A percentile compares a stretch with the other conserved stretches of the same genome.
Evolutionary conservation across 2,329 filamentous ascomycete species (phyloP).

Genomic region (Tricladium varicosporioides): DNA sequence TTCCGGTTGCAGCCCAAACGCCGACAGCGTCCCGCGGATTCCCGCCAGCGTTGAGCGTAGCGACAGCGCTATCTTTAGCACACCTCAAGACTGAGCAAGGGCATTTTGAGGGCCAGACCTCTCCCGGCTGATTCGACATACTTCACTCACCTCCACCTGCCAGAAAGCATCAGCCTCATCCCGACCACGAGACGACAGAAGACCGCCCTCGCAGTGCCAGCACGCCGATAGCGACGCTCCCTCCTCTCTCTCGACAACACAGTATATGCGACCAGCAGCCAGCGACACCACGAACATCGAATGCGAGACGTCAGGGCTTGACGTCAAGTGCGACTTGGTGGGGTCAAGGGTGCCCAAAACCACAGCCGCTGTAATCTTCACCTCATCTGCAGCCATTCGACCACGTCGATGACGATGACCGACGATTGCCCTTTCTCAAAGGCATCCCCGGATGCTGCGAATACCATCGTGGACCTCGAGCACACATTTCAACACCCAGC

Average conservation of each 20-base stretch:
- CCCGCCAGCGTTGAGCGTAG: too few relatives aligned
- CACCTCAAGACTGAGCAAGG: too few relatives aligned
- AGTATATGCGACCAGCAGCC: background rate
- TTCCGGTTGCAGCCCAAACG: background rate
- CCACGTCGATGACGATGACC: background rate
- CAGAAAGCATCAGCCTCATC: background rate
- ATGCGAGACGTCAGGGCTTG: constrained; percentile 17
- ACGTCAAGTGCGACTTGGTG: constrained; percentile 19
- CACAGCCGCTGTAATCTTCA: background rate
- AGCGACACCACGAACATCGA: background rate
- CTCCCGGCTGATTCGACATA: background rate
- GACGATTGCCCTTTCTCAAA: background rate
- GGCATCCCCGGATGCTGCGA: background rate
- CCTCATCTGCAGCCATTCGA: background rate
- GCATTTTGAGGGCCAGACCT: too few relatives aligned
- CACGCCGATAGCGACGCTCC: background rate
- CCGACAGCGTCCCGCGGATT: background rate
- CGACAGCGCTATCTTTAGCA: too few relatives aligned
- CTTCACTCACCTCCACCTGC: background rate
- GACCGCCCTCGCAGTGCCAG: background rate
- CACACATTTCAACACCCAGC: constrained; percentile 9
- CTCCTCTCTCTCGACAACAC: background rate
- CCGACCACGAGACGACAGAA: background rate
- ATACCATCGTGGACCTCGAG: constrained; percentile 8
- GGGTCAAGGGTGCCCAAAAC: constrained; percentile 15